Conservation (phyloP, 2,329 filamentous ascomycete species). For the Grosmannia huntii region DNA sequence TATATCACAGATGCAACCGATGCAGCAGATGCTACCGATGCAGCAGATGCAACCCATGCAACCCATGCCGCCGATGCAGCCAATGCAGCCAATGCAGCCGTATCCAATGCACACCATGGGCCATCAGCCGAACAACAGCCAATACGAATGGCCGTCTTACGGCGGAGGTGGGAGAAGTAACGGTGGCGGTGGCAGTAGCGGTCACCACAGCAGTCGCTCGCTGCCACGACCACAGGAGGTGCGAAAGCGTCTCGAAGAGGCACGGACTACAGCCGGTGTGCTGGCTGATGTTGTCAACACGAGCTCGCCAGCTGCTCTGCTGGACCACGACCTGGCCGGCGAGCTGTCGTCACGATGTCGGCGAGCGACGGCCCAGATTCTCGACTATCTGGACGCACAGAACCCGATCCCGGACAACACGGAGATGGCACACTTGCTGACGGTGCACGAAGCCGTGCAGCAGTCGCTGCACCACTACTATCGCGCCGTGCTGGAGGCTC, state of each 20-base stretch:
- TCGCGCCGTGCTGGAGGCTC: conserved; percentile 56
- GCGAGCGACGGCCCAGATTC: conserved; percentile 67
- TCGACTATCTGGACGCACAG: conserved; percentile 70
- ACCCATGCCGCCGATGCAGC: background rate
- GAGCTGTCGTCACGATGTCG: conserved; percentile 86
- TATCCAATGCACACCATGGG: background rate
- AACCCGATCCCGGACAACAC: conserved; percentile 80
- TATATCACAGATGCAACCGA: background rate
- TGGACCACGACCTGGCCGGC: conserved; percentile 75
- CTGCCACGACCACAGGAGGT: conserved; percentile 65
- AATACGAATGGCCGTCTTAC: background rate
- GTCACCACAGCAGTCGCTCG: conserved; percentile 29
- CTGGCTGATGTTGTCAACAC: conserved; percentile 86
- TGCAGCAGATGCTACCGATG: background rate
- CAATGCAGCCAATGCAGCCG: background rate
- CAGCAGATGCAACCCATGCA: background rate
- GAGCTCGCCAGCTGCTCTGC: conserved; percentile 62
- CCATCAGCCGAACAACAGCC: background rate
- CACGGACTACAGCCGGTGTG: conserved; percentile 77
- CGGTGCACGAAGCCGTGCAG: conserved; percentile 85
- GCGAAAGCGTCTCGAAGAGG: conserved; percentile 74
- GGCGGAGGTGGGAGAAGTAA: conserved; percentile 9
- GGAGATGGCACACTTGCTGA: conserved; percentile 85
- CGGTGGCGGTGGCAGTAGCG: conserved; percentile 15
- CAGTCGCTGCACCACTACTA: conserved; percentile 75